Evolutionary conservation across 2,329 filamentous ascomycete genomes (phyloP).

Genomic region (Meredithiella fracta): DNA sequence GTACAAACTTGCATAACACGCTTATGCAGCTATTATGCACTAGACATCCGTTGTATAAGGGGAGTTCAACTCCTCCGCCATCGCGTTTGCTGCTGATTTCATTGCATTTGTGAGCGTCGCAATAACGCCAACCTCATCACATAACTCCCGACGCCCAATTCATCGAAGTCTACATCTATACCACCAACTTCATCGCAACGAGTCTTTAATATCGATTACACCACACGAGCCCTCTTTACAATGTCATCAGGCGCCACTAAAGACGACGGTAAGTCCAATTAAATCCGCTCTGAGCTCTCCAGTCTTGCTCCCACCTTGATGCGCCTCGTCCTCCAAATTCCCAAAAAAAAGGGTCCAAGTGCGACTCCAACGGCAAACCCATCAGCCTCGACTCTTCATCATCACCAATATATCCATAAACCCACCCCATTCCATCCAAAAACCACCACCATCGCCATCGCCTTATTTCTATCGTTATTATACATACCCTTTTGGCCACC

Average conservation of each 20-base stretch:
- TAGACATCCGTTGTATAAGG: not conserved
- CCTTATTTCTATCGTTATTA: not conserved
- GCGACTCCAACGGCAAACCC: not conserved
- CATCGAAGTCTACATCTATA: not conserved
- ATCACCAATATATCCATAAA: too few species aligned
- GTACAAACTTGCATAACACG: not conserved
- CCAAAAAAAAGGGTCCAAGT: not conserved
- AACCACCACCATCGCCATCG: too few species aligned
- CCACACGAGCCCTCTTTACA: not conserved
- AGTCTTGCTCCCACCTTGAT: not conserved
- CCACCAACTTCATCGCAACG: not conserved
- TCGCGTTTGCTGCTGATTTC: not conserved
- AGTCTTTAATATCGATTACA: not conserved
- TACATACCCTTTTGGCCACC: not conserved
- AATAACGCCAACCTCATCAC: too few species aligned
- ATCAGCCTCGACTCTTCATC: too few species aligned
- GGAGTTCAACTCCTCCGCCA: not conserved
- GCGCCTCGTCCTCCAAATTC: not conserved
- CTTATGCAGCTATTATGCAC: not conserved
- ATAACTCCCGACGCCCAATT: too few species aligned
- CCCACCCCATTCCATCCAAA: too few species aligned
- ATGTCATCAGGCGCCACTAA: not conserved
- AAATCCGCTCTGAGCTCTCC: not conserved
- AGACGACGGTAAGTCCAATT: conserved; percentile 5
- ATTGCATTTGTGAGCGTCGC: too few species aligned